Base-by-base conservation (phyloP, 2,329 filamentous ascomycete genomes). In the Dothidotthia symphoricarpi region DNA sequence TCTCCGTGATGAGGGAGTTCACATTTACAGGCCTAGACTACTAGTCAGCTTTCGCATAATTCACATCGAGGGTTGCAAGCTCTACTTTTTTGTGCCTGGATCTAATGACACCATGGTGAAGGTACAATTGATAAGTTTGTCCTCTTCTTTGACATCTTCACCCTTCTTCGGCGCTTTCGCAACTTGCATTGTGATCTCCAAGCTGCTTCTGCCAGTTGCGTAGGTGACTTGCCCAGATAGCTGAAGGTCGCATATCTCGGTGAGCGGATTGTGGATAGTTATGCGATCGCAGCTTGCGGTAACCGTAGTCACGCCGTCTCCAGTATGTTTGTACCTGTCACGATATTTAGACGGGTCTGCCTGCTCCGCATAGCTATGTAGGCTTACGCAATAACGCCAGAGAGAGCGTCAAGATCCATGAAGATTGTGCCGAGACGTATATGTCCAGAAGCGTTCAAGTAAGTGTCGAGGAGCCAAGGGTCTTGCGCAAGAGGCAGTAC, bases 31-130 rank as follows among this genome's bases (percentile, higher is more conserved):
- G 78, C 43, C 75, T 78, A 14, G 10, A 8, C 22, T 1, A 13
- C n/a, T 16, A 11, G 28, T 13, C 9, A 39, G 19, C 15, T 2
- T 1, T 3, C 25, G 22, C 13, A 22, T 16, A 3, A 14, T 15
- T 12, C 2, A 3, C 9, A 24, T n/a, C 9, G 19, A 9, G 5
- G 19, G 19, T 9, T 22, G 9, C 19, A 22, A 22, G 19, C 1
- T 13, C 39, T 59, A 77, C 69, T 77, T 83, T 64, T 82, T 85
- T 1, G 83, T 87, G 3, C 57, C 68, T 2, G 83, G 82, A 51
- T 88, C 80, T 9, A 88, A 69, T 2, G 83, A 85, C 0, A 88
- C 85, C 85, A 88, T 88, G 1, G 84, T 88, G 56, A 87, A 87
- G 6, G 82, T 78, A 63, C 83, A 86, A n/a, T 80, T 83, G 63